Evolutionary conservation across 768 basidiomycete genomes (phyloP).

Genomic region (Termitomyces sp.): DNA sequence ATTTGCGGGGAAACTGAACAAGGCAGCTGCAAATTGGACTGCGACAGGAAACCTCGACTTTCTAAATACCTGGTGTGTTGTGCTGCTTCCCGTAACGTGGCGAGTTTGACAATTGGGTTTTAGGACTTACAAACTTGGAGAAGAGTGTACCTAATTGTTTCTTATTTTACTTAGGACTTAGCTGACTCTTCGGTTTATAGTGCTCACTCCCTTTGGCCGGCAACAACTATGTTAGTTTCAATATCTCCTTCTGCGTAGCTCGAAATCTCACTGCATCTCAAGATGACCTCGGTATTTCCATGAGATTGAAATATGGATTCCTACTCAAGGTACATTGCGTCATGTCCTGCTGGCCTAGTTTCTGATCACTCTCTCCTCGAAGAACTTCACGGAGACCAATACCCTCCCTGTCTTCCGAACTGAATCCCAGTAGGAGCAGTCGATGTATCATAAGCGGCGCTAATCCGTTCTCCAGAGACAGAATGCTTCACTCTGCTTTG

Average conservation of each 20-base stretch:
- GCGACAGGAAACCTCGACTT: conserved; percentile 65
- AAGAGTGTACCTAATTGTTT: conserved; percentile 50
- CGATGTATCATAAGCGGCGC: neutral
- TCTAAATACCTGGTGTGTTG: conserved; percentile 71
- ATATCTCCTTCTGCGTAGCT: neutral
- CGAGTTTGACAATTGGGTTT: neutral
- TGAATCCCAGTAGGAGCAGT: conserved; percentile 49
- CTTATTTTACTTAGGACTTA: neutral
- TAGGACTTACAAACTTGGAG: conserved; percentile 88
- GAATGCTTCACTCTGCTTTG: conserved; percentile 58
- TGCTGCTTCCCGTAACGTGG: neutral
- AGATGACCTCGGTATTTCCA: conserved; percentile 66
- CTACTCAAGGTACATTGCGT: conserved; percentile 45
- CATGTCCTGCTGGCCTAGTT: neutral
- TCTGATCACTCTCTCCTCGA: neutral
- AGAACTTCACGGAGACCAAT: conserved; percentile 55
- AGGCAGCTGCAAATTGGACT: conserved; percentile 51
- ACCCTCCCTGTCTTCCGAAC: conserved; percentile 75
- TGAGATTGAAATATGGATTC: conserved; percentile 75
- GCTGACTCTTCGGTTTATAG: conserved; percentile 23
- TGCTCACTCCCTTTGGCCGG: conserved; percentile 84
- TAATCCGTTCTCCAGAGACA: conserved; percentile 40
- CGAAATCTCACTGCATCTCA: neutral
- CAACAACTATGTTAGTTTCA: conserved; percentile 68
- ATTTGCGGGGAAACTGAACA: conserved; percentile 48